Evolutionary conservation across 2,329 filamentous ascomycete genomes (phyloP), one percentile per base, ranked within the genome.

Genomic region (Beauveria scarabaeidicola): DNA sequence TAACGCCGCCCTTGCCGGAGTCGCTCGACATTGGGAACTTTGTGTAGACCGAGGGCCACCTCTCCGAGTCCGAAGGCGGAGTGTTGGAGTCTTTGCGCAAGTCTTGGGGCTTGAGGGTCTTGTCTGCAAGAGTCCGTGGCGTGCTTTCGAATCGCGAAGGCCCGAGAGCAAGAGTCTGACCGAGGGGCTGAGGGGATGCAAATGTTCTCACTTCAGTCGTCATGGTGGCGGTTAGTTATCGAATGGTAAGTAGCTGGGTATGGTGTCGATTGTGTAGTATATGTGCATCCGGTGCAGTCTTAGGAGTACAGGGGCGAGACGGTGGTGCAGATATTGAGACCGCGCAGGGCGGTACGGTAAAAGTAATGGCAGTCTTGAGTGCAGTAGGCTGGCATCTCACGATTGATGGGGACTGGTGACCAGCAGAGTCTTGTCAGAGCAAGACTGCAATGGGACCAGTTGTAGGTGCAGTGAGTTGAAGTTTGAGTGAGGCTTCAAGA

Each of bases 311-410:
- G 78, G 66, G 88, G 86, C 65, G 88, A 90, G 73, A 96, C 84
- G 69, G 78, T 82, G 67, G 89, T 95, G 76, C 85, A 83, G 68
- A 96, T 86, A 70, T 89, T 93, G 67, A 96, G 79, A 71, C 91
- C 87, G 79, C 90, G 90, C 77, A 96, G 78, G 71, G 90, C 89
- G 74, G 87, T 95, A 79, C 90, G 90, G 79, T 90, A 94, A 77
- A 96, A 95, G 77, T 95, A 95, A 73, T 95, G 90, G 70, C 89
- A 95, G 75, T 95, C 89, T 80, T 94, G 87, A 61, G 90, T 78
- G 74, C 80, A 95, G 74, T 90, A 93, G 68, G 81, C 75, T 79
- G 89, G 89, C 90, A 95, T 95, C 78, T 55, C 58, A 59, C 58
- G 51, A 47, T 36, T 36, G 32, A 15, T 50, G 41, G 47, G 41